These are phyloP conservation scores for Onygena corvina DNA, from an alignment of 2,329 filamentous ascomycete species.

Conservation along the genomic window DNA sequence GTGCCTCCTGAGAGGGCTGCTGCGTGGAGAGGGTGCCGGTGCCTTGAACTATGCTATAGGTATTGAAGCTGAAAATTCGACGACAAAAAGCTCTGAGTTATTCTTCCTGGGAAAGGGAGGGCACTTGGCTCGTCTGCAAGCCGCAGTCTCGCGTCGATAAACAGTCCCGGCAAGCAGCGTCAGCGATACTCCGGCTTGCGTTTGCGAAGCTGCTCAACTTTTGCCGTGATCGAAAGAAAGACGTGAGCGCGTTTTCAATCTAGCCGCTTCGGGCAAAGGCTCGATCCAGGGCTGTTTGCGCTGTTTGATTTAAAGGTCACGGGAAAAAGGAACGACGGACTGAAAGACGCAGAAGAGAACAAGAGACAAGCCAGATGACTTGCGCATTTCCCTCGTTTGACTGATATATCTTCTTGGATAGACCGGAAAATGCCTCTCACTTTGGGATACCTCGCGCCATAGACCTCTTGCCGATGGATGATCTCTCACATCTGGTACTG, in stretches of 20 bases:
- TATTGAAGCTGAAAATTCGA: background rate
- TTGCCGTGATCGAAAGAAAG: background rate
- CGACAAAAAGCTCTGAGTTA: background rate
- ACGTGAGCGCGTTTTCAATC: conserved; percentile 5
- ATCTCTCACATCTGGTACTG: background rate
- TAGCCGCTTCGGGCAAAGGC: background rate
- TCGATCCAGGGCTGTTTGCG: background rate
- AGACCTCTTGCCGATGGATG: conserved; percentile 1
- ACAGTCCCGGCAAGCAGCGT: background rate
- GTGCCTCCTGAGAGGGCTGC: conserved; percentile 1
- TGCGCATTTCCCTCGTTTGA: background rate
- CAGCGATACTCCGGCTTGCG: background rate
- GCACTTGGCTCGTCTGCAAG: background rate
- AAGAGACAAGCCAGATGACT: background rate
- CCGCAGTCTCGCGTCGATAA: background rate
- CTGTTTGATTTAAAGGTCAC: conserved; percentile 4
- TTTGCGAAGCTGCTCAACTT: background rate
- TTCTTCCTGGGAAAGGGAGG: background rate
- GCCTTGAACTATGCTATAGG: conserved; percentile 4
- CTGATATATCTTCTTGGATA: conserved; percentile 5
- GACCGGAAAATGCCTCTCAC: background rate
- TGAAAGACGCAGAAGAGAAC: background rate
- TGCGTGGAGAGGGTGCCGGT: background rate
- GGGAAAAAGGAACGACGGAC: background rate
- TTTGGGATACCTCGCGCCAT: background rate